Base-by-base conservation (phyloP, 225 moss, liverwort and hornwort species). In the Sphagnum contortum region DNA sequence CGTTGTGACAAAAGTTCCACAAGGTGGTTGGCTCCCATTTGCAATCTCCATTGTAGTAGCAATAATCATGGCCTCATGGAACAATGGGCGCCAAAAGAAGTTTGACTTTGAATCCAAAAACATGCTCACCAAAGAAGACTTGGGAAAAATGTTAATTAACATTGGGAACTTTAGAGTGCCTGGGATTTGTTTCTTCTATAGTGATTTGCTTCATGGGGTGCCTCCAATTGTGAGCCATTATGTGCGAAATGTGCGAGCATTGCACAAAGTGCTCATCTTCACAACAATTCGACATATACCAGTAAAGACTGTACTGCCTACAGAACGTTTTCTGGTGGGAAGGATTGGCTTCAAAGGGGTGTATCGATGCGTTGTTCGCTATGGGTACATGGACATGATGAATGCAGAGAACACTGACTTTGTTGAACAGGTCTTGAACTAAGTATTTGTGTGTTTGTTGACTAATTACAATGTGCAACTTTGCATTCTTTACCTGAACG, bases 131-230 rank as follows among this genome's bases (percentile, higher is more conserved):
- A 89, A 79, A 64, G 60, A 70, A 46, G 66, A 66, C 13, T 76
- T 94, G 46, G 83, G 79, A 9, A 14, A 64, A 9, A 57, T 91
- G 9, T 12, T 94, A 7, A 6, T 56, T 4, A 63, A 74, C 44
- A 75, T 82, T 3, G 82, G 83, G n/a, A 72, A 74, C 51, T 74
- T 75, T 48, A 76, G 82, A 5, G 88, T 89, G 29, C 91, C 86
- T n/a, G 88, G 89, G 5, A 80, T 89, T 12, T 94, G 89, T 60
- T 91, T 94, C 59, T 91, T 94, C 76, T 89, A 86, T 65, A 91
- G 81, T 4, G 82, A 89, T 65, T 76, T 91, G 61, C 75, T 77
- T 64, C 78, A 86, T 61, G 88, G 94, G 55, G 84, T 94, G 51
- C 89, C 89, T 64, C 91, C 89, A 0, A 84, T 94, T 45, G 79